Conservation (phyloP, 2,329 filamentous ascomycete genomes). For the Colletotrichum brevisporum region DNA sequence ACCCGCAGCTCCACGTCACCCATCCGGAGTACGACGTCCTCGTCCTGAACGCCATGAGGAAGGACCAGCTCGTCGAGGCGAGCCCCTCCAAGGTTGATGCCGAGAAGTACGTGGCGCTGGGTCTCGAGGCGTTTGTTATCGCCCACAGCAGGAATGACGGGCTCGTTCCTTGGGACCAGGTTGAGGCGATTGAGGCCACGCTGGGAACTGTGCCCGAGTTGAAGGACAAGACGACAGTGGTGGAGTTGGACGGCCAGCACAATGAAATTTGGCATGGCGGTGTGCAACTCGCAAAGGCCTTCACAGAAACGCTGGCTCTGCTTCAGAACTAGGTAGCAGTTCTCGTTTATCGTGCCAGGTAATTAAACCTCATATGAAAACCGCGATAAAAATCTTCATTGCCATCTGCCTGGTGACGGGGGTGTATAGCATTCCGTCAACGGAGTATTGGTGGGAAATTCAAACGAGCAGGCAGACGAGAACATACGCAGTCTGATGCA, state of each 20-base stretch:
- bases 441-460: no score
- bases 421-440: no score
- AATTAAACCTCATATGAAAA: no score
- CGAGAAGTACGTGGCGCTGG: slow-evolving; percentile 3
- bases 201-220: not conserved
- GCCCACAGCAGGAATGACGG: slow-evolving; percentile 34
- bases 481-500: no score
- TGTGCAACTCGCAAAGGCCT: slow-evolving; percentile 18
- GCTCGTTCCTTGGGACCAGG: slow-evolving; percentile 27
- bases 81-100: slow-evolving; percentile 65
- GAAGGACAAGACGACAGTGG: not conserved
- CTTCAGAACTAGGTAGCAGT: not conserved
- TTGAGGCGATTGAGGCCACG: slow-evolving; percentile 12
- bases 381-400: no score
- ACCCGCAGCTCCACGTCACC: slow-evolving; percentile 66
- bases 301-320: slow-evolving; percentile 11
- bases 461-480: no score
- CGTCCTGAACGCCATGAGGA: slow-evolving; percentile 73
- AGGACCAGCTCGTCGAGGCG: slow-evolving; percentile 56
- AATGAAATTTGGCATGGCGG: slow-evolving; percentile 30
- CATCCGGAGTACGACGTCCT: slow-evolving; percentile 70
- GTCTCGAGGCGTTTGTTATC: slow-evolving; percentile 11
- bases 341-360: not conserved
- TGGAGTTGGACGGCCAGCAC: slow-evolving; percentile 27
- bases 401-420: no score